These are phyloP conservation scores for Zymoseptoria ardabiliae DNA, from an alignment of 2,329 filamentous ascomycete genomes.

Conservation along the genomic window DNA sequence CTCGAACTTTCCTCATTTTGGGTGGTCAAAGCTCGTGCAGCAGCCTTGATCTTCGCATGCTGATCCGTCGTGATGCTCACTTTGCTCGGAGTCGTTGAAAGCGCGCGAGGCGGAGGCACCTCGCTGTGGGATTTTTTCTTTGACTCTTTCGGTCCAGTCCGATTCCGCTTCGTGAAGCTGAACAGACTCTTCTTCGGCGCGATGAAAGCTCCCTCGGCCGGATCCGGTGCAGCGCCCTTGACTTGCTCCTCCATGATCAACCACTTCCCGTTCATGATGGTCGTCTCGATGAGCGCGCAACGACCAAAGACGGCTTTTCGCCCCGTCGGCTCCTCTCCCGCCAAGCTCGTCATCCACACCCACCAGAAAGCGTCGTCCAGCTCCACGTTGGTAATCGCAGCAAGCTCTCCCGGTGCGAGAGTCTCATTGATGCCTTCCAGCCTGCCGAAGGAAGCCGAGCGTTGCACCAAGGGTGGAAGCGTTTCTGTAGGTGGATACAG, in stretches of 20 bases:
- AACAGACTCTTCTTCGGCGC: slow-evolving; percentile 89
- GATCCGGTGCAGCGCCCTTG: slow-evolving; percentile 81
- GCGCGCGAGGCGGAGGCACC: slow-evolving; percentile 35
- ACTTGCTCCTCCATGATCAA: slow-evolving; percentile 94
- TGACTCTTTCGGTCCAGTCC: slow-evolving; percentile 62
- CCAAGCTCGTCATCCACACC: slow-evolving; percentile 98
- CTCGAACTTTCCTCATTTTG: slow-evolving; percentile 36
- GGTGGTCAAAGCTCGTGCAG: slow-evolving; percentile 73
- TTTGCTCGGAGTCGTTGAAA: slow-evolving; percentile 58
- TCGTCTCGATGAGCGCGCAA: slow-evolving; percentile 85
- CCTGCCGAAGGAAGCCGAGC: slow-evolving; percentile 10
- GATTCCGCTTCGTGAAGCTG: slow-evolving; percentile 68
- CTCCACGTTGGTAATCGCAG: slow-evolving; percentile 78
- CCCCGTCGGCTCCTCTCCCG: slow-evolving; percentile 75
- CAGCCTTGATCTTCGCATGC: slow-evolving; percentile 86
- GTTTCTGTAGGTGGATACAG: slow-evolving; percentile 87
- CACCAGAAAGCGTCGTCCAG: slow-evolving; percentile 98
- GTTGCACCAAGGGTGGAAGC: slow-evolving; percentile 63
- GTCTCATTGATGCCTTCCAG: slow-evolving; percentile 56
- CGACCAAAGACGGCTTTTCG: slow-evolving; percentile 91
- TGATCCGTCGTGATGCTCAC: slow-evolving; percentile 83
- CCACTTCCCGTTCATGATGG: slow-evolving; percentile 76
- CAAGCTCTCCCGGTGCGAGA: slow-evolving; percentile 85
- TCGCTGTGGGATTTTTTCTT: slow-evolving; percentile 45
- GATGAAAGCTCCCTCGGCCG: slow-evolving; percentile 78